A percentile compares a stretch with the other conserved stretches of the same genome.
phyloP scores from a whole-genome alignment of 768 basidiomycete species.

The Mycena sanguinolenta region DNA sequence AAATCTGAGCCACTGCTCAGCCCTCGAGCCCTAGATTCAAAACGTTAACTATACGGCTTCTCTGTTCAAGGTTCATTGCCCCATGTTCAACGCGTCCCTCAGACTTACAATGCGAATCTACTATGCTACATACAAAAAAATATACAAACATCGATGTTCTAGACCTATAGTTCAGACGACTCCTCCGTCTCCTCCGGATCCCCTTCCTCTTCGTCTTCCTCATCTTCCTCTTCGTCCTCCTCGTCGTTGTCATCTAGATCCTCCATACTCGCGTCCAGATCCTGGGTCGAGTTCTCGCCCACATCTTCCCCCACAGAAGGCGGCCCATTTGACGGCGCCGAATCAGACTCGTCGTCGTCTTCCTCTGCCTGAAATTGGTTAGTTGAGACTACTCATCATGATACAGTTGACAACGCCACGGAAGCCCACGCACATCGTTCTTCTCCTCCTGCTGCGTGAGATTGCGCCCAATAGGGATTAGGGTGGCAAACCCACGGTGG shows the following conservation, averaged over 20 bases:
- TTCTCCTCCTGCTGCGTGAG: conserved; percentile 87
- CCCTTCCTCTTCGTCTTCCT: conserved; percentile 56
- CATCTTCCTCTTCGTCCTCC: conserved; percentile 51
- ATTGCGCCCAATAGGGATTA: conserved; percentile 80
- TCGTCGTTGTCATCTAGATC: conserved; percentile 63
- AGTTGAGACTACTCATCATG: background rate
- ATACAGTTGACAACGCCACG: background rate
- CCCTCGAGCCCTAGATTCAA: no score
- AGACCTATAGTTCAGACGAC: conserved; percentile 30
- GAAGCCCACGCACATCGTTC: conserved; percentile 72
- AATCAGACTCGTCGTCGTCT: conserved; percentile 62
- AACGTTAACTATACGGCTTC: no score
- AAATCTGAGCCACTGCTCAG: no score
- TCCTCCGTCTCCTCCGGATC: conserved; percentile 49
- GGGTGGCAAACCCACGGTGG: conserved; percentile 74
- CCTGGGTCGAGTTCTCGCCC: conserved; percentile 63
- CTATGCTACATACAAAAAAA: conserved; percentile 9
- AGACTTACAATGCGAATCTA: no score
- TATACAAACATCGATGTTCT: conserved; percentile 22
- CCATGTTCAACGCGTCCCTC: no score
- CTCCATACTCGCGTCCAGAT: conserved; percentile 77
- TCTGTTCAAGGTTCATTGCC: no score
- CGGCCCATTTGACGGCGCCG: conserved; percentile 56
- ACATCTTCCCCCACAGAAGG: conserved; percentile 62
- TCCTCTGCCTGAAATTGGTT: conserved; percentile 56